A percentile compares a stretch with the other conserved stretches of the same genome.
Evolutionary conservation across 1,284 basidiomycete species (phyloP).

Genomic region (Sporisorium reilianum): DNA sequence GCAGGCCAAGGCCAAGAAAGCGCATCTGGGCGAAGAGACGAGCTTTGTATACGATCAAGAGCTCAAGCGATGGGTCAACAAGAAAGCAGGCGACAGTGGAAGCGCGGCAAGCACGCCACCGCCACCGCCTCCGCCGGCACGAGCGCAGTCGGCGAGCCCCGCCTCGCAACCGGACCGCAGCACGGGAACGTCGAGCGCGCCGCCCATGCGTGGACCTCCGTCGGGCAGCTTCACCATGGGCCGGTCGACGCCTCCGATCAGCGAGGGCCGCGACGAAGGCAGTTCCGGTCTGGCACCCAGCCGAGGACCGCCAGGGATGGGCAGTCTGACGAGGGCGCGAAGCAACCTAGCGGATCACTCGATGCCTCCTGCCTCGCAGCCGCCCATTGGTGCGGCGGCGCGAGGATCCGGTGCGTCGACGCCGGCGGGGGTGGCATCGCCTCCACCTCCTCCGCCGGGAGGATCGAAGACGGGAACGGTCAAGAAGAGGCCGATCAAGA

Average conservation of each 20-base stretch:
- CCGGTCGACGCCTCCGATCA: constrained; percentile 48
- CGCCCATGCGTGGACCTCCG: constrained; percentile 37
- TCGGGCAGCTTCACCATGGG: constrained; percentile 30
- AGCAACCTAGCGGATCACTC: constrained; percentile 61
- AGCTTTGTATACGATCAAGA: constrained; percentile 95
- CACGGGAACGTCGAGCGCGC: constrained; percentile 30
- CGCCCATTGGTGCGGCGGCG: constrained; percentile 19
- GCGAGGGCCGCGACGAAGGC: constrained; percentile 39
- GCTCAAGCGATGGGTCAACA: constrained; percentile 95
- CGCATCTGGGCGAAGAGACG: constrained; percentile 91
- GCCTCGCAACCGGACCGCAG: constrained; percentile 49
- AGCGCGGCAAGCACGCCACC: constrained; percentile 53
- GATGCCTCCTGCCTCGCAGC: constrained; percentile 58
- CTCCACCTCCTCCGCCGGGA: constrained; percentile 47
- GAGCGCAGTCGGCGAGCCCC: constrained; percentile 61
- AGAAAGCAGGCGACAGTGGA: constrained; percentile 74
- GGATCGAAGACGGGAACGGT: constrained; percentile 39
- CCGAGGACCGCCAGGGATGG: constrained; percentile 28
- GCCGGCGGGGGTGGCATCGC: constrained; percentile 28
- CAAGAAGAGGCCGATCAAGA: constrained; percentile 67
- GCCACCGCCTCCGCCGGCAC: constrained; percentile 59
- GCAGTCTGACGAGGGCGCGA: constrained; percentile 36
- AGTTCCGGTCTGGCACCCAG: constrained; percentile 30
- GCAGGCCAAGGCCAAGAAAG: constrained; percentile 70
- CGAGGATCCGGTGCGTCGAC: constrained; percentile 19